Evolutionary conservation across 805 yeast species (phyloP).

Genomic region (Cyberlindnera galapagoensis): DNA sequence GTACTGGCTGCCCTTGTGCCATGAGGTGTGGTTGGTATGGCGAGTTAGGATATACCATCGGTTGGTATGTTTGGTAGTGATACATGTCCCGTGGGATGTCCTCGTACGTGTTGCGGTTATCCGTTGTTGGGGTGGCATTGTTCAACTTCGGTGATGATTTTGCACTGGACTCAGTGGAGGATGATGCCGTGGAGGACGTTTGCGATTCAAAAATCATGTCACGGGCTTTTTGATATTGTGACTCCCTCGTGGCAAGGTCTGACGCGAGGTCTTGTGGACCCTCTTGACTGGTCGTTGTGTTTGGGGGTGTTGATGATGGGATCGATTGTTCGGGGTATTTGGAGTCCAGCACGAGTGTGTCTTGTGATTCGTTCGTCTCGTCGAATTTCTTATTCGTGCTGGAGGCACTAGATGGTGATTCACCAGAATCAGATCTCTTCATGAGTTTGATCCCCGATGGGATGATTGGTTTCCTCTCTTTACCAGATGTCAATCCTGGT

Average conservation of each 20-base stretch:
- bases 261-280: conserved; percentile 21
- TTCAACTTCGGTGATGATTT: no score
- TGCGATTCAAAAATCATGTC: conserved; percentile 31
- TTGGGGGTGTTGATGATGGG: neutral
- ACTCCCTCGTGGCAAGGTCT: conserved; percentile 36
- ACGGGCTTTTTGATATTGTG: conserved; percentile 34
- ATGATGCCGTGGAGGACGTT: no score
- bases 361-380: neutral
- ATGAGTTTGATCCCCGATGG: conserved; percentile 18
- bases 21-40: no score
- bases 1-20: no score
- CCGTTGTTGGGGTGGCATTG: no score
- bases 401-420: neutral
- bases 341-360: no score
- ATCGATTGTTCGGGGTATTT: conserved; percentile 1
- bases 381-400: neutral
- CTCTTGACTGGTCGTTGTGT: neutral
- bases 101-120: no score
- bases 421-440: conserved; percentile 17
- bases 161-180: no score
- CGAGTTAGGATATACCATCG: no score
- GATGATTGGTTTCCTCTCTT: neutral
- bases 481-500: conserved; percentile 1
- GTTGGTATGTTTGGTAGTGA: no score
- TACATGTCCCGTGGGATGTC: no score